Evolutionary conservation across 768 basidiomycete genomes (phyloP).

Genomic region (Amanita rubescens): DNA sequence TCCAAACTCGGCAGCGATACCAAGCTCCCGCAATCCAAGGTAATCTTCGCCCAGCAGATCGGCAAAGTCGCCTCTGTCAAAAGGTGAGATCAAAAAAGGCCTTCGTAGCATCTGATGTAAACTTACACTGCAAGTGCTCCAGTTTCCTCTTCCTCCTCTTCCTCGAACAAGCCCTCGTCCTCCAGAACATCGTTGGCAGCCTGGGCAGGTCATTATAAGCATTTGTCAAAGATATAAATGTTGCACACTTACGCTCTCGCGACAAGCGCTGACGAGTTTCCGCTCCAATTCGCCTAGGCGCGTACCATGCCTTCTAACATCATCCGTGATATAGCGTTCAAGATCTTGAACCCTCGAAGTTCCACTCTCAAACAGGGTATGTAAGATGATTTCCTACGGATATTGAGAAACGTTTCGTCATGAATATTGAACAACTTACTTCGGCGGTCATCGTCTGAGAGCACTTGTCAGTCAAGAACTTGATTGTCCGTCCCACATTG

Average conservation of each 20-base stretch:
- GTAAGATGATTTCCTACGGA: slow-evolving; percentile 81
- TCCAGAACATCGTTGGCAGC: slow-evolving; percentile 38
- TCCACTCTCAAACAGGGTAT: slow-evolving; percentile 87
- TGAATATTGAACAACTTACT: slow-evolving; percentile 36
- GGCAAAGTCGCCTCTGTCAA: slow-evolving; percentile 71
- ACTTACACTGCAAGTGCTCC: slow-evolving; percentile 33
- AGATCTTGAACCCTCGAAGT: slow-evolving; percentile 70
- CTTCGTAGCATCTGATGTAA: neutral
- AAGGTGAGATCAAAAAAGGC: neutral
- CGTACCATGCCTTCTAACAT: slow-evolving; percentile 73
- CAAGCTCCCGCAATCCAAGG: slow-evolving; percentile 80
- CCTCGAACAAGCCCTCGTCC: slow-evolving; percentile 45
- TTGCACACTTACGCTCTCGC: slow-evolving; percentile 58
- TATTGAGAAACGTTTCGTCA: neutral
- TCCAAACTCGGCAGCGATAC: slow-evolving; percentile 82
- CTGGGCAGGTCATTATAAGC: slow-evolving; percentile 13
- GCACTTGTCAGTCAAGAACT: slow-evolving; percentile 77
- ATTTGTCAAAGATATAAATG: neutral
- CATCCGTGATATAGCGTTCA: slow-evolving; percentile 84
- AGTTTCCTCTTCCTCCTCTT: slow-evolving; percentile 39
- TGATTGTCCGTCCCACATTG: slow-evolving; percentile 83
- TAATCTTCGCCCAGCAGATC: slow-evolving; percentile 90
- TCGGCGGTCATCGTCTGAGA: slow-evolving; percentile 75
- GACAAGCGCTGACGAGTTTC: slow-evolving; percentile 79
- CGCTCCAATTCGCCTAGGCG: slow-evolving; percentile 76